Conservation (phyloP, 108 stramenopile genomes). For the Nitzschia inconspicua region DNA sequence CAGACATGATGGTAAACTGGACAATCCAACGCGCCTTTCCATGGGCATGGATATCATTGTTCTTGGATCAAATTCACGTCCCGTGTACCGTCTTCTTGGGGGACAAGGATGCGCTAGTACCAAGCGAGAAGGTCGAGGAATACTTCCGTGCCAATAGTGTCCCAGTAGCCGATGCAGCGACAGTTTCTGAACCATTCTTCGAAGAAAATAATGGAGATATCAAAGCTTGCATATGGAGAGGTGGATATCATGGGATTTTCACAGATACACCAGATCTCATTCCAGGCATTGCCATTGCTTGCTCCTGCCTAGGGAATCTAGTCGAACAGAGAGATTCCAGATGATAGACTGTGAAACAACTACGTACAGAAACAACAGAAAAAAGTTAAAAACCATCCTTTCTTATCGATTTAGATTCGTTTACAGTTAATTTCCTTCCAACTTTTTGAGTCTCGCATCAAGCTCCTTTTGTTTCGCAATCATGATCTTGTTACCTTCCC, state of each 20-base stretch:
- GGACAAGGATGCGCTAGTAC: constrained; percentile 78
- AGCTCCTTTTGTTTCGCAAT: constrained; percentile 69
- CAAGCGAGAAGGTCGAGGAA: constrained; percentile 53
- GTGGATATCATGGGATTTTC: constrained; percentile 64
- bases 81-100: constrained; percentile 72
- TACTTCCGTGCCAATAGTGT: constrained; percentile 65
- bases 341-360: not conserved
- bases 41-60: constrained; percentile 79
- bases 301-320: constrained; percentile 29
- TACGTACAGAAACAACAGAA: not conserved
- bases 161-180: constrained; percentile 35
- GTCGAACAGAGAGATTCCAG: constrained; percentile 15
- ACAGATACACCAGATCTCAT: constrained; percentile 34
- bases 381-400: not conserved
- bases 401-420: not conserved
- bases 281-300: constrained; percentile 28
- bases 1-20: constrained; percentile 76
- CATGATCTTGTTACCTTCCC: constrained; percentile 67
- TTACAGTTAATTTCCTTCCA: constrained; percentile 38
- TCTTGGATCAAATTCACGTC: constrained; percentile 69
- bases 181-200: constrained; percentile 24
- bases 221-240: constrained; percentile 56
- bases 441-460: constrained; percentile 57
- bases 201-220: constrained; percentile 38
- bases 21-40: constrained; percentile 84